Percentiles rank a stretch among this genome's conserved stretches.
Evolutionary conservation across 352 stramenopile species (phyloP).

Genomic region (Phytophthora agathidicida): DNA sequence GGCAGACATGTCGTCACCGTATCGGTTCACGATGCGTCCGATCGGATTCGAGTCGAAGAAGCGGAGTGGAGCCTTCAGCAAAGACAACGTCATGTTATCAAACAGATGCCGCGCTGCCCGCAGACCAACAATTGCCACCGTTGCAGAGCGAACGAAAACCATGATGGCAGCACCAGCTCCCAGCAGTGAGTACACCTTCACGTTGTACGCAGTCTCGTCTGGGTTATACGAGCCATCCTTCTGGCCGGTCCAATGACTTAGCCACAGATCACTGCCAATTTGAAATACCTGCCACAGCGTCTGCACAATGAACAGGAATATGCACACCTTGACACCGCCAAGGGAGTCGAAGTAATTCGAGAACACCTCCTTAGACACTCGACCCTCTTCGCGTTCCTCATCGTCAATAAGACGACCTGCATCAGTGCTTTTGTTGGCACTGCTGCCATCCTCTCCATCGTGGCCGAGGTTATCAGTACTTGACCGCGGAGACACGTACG

Average conservation of each 20-base stretch:
- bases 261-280: conserved; percentile 40
- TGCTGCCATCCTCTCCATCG: not conserved
- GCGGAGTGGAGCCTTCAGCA: conserved; percentile 85
- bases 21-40: conserved; percentile 91
- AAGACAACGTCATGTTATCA: conserved; percentile 79
- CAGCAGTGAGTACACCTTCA: conserved; percentile 44
- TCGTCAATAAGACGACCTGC: conserved; percentile 40
- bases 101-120: conserved; percentile 72
- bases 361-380: conserved; percentile 52
- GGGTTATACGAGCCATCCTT: no score
- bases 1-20: conserved; percentile 88
- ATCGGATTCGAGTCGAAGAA: conserved; percentile 94
- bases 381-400: conserved; percentile 48
- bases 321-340: conserved; percentile 34
- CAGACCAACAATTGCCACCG: conserved; percentile 45
- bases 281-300: conserved; percentile 43
- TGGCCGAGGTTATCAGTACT: not conserved
- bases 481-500: conserved; percentile 15
- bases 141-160: conserved; percentile 33
- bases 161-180: conserved; percentile 35
- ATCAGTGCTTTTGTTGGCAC: conserved; percentile 3
- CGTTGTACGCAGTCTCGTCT: conserved; percentile 27
- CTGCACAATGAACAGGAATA: conserved; percentile 26
- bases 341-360: conserved; percentile 44
- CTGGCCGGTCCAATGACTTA: conserved; percentile 45